A percentile compares a stretch with the other conserved stretches of the same genome.
These are phyloP conservation scores for Artemisia argyi DNA, from an alignment of 129 eudicot species.

Conservation along the genomic window DNA sequence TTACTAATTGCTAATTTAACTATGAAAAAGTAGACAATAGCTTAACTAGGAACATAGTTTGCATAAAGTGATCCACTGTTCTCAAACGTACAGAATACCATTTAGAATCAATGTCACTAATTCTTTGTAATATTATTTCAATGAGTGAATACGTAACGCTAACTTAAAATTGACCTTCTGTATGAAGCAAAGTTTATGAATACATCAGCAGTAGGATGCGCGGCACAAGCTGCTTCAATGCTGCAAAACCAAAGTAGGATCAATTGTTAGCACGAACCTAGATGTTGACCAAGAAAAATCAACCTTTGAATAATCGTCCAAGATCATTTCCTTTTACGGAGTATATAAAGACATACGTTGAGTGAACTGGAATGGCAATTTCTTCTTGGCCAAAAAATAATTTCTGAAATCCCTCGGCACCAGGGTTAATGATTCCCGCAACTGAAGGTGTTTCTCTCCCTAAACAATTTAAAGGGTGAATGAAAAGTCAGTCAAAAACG, in stretches of 20 bases:
- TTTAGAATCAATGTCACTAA: not conserved
- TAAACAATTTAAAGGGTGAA: conserved; percentile 13
- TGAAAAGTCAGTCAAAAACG: conserved; percentile 13
- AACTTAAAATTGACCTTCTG: conserved; percentile 62
- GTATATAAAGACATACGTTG: conserved; percentile 51
- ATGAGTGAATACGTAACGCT: not conserved
- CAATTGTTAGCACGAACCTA: not conserved
- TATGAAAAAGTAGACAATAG: not conserved
- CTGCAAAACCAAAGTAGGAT: conserved; percentile 41
- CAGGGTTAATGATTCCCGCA: conserved; percentile 98
- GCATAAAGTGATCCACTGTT: not conserved
- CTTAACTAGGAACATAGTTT: not conserved
- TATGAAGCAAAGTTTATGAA: conserved; percentile 94
- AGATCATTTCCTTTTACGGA: not conserved
- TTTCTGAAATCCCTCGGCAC: conserved; percentile 98
- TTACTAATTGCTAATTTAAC: not conserved
- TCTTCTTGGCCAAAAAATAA: conserved; percentile 98
- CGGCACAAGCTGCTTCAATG: conserved; percentile 93
- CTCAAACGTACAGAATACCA: not conserved
- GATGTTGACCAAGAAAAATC: conserved; percentile 13
- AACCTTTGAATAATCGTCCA: not conserved
- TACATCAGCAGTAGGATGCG: conserved; percentile 97
- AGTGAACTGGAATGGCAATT: conserved; percentile 94
- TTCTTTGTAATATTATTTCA: not conserved
- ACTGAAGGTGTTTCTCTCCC: conserved; percentile 99